phyloP scores from a whole-genome alignment of 2,329 filamentous ascomycete species.

The Monosporascus sp. region DNA sequence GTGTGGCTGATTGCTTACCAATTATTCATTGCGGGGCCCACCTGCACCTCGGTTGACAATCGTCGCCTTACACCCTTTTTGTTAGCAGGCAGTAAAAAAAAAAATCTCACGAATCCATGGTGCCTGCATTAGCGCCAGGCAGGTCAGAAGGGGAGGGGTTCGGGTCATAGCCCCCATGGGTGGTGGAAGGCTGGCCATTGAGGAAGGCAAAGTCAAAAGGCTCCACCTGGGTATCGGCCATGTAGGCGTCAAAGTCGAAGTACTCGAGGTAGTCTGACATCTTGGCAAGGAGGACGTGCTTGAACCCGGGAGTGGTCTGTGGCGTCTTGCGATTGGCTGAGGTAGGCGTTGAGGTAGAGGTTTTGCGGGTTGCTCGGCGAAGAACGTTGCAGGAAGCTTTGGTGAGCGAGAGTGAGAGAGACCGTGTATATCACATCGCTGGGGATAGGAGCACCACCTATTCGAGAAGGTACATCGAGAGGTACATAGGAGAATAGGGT shows the following conservation, averaged over 20 bases:
- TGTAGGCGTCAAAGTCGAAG: slow-evolving; percentile 9
- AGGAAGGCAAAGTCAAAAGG: neutral
- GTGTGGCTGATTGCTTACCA: no score
- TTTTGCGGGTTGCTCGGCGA: neutral
- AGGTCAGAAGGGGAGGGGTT: slow-evolving; percentile 1
- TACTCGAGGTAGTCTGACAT: slow-evolving; percentile 20
- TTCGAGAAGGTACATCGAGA: slow-evolving; percentile 8
- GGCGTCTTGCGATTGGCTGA: slow-evolving; percentile 5
- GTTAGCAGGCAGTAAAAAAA: slow-evolving; percentile 26
- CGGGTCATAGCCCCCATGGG: neutral
- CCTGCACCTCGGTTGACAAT: no score
- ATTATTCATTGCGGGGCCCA: no score
- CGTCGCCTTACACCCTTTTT: slow-evolving; percentile 24
- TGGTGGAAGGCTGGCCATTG: neutral
- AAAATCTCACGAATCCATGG: slow-evolving; percentile 22
- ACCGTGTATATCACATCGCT: slow-evolving; percentile 14
- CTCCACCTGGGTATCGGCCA: neutral
- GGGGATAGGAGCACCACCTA: neutral
- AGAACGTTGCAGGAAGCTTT: neutral
- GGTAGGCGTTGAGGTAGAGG: slow-evolving; percentile 1
- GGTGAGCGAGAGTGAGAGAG: slow-evolving; percentile 1
- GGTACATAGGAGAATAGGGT: slow-evolving; percentile 18
- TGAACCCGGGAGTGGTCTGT: slow-evolving; percentile 15
- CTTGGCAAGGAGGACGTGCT: slow-evolving; percentile 5
- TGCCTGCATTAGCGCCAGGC: slow-evolving; percentile 10